Conservation (phyloP, 306 rosid species). For the Ormosia semicastrata region DNA sequence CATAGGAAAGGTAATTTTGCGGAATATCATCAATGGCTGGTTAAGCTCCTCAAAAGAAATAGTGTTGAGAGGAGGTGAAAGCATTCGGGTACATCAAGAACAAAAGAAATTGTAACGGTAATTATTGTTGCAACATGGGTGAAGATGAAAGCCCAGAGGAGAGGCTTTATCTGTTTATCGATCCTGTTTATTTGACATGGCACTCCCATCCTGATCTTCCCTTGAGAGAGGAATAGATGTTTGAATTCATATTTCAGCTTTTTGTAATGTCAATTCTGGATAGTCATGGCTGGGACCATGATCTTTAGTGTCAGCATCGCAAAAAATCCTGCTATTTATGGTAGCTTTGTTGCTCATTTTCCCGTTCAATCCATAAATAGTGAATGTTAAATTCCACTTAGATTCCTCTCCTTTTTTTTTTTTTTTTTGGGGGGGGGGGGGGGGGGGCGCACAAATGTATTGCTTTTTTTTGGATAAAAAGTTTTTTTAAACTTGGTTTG, state of each 20-base stretch:
- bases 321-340: not conserved
- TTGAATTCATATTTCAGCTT: not conserved
- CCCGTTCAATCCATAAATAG: not conserved
- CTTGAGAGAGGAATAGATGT: not conserved
- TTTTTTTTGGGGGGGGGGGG: too few species aligned
- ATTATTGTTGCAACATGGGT: not conserved
- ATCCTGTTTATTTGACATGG: not conserved
- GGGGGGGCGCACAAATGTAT: too few species aligned
- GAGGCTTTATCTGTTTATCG: not conserved
- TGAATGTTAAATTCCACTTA: not conserved
- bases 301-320: not conserved
- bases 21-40: constrained; percentile 14
- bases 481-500: too few species aligned
- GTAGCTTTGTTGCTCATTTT: not conserved
- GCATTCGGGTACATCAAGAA: constrained; percentile 6
- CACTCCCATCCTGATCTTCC: not conserved
- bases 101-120: not conserved
- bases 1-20: constrained; percentile 20
- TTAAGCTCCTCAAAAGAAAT: constrained; percentile 23
- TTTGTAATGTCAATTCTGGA: not conserved
- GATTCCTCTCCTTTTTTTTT: not conserved
- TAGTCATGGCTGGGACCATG: not conserved
- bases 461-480: too few species aligned
- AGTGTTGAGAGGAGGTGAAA: constrained; percentile 9
- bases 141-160: not conserved